These are phyloP conservation scores for Thyridium curvatum DNA, from an alignment of 2,329 filamentous ascomycete genomes.

Conservation along the genomic window DNA sequence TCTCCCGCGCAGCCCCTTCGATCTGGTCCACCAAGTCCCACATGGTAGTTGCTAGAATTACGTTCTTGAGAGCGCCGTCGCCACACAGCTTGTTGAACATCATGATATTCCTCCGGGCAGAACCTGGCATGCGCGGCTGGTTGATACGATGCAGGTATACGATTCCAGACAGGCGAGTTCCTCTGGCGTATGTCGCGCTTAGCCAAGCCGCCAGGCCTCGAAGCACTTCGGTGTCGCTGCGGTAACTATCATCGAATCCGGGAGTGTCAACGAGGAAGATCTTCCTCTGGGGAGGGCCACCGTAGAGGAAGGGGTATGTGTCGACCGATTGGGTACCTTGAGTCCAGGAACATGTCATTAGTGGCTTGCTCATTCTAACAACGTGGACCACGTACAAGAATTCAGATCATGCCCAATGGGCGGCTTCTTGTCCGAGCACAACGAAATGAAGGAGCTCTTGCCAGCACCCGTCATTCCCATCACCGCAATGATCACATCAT, in stretches of 20 bases:
- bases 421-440: not conserved
- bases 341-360: not conserved
- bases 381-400: not conserved
- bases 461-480: not conserved
- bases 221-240: not conserved
- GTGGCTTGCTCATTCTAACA: not conserved
- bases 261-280: slow-evolving; percentile 1
- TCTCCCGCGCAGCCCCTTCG: not conserved
- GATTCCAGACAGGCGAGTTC: not conserved
- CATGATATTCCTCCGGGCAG: not conserved
- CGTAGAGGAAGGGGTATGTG: not conserved
- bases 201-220: not conserved
- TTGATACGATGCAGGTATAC: slow-evolving; percentile 1
- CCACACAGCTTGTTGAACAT: slow-evolving; percentile 1
- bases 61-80: not conserved
- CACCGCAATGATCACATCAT: slow-evolving; percentile 10
- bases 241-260: not conserved
- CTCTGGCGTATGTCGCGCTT: not conserved
- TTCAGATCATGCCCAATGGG: not conserved
- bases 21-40: not conserved
- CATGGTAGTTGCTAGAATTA: slow-evolving; percentile 2
- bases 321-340: not conserved
- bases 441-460: not conserved
- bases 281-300: not conserved
- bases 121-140: not conserved